Base-by-base conservation (phyloP, 176 grass and related monocot genomes). In the Dactylis glomerata region DNA sequence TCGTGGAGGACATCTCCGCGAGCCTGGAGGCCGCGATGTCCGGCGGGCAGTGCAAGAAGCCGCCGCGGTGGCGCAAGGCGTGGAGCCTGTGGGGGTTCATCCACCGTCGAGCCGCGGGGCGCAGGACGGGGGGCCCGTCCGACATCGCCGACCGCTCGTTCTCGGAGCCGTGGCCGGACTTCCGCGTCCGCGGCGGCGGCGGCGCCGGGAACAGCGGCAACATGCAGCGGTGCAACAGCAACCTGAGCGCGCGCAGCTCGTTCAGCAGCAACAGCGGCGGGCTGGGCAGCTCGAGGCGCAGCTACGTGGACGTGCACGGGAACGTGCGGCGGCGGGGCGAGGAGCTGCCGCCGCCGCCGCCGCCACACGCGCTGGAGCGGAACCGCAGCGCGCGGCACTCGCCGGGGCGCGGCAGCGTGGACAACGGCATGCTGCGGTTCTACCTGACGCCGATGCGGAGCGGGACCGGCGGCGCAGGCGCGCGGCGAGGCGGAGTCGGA, bases 51-150 rank as follows among this genome's bases (percentile, higher is more conserved):
- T 59, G 50, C 3, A 99, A 99, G 89, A 99, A 99, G 76, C 87
- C 97, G 2, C 91, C 79, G 5, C 82, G 89, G 49, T 99, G 97
- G 97, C 87, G 90, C 86, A 96, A 94, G 55, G 90, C 89, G 41
- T 99, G 97, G 97, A 92, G 90, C 71, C 86, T 99, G 30, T 94
- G 92, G 92, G 92, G 93, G 1, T 92, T 99, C 71, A 96, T 99
- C 38, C 90, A 99, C 77, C 81, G 92, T 0, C 20, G 84, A 68
- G 86, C 83, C 47, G 79, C 83, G 1, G 84, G 87, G 8, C 73
- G 92, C 56, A 68, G 77, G 55, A 76, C 61, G 80, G 73, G 90
- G 47, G 88, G 86, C 0, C 87, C 87, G 46, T 76, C 80, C 9
- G 91, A 92, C 88, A 81, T 92, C 81, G 78, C 86, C 3, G 91